Evolutionary conservation across 106 monocot genomes (phyloP).

Genomic region (Dendrobium nobile): DNA sequence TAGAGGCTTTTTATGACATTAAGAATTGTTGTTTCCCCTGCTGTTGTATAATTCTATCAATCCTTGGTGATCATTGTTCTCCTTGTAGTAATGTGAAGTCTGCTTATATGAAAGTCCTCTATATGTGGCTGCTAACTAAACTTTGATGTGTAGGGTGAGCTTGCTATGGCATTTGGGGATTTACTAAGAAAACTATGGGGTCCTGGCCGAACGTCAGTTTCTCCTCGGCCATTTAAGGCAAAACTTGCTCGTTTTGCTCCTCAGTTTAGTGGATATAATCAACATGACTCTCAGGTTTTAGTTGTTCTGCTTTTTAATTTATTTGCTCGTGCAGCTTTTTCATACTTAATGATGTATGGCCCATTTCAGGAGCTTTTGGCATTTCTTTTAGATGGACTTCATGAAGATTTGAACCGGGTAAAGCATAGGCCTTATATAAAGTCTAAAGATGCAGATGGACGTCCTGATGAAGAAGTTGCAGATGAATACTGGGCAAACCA

Average conservation of each 20-base stretch:
- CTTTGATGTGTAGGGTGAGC: constrained; percentile 72
- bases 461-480: constrained; percentile 95
- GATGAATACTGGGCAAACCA: constrained; percentile 99
- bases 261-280: constrained; percentile 98
- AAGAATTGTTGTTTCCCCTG: not conserved
- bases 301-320: constrained; percentile 10
- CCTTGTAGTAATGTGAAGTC: not conserved
- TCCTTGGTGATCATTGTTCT: not conserved
- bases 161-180: constrained; percentile 98
- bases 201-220: constrained; percentile 78
- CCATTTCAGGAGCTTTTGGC: constrained; percentile 83
- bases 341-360: not conserved
- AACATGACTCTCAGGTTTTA: constrained; percentile 94
- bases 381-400: constrained; percentile 95
- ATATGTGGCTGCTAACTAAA: not conserved
- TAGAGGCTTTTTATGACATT: not conserved
- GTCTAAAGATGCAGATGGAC: constrained; percentile 92
- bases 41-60: not conserved
- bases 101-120: not conserved
- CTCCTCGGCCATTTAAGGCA: constrained; percentile 94
- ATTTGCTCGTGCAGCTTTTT: not conserved
- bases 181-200: constrained; percentile 91
- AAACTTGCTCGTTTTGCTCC: constrained; percentile 98
- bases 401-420: constrained; percentile 97
- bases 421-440: constrained; percentile 91